Percentiles rank a stretch among this genome's conserved stretches.
phyloP scores from a whole-genome alignment of 2,329 filamentous ascomycete genomes.

The Mycosphaerelloides madeirae region DNA sequence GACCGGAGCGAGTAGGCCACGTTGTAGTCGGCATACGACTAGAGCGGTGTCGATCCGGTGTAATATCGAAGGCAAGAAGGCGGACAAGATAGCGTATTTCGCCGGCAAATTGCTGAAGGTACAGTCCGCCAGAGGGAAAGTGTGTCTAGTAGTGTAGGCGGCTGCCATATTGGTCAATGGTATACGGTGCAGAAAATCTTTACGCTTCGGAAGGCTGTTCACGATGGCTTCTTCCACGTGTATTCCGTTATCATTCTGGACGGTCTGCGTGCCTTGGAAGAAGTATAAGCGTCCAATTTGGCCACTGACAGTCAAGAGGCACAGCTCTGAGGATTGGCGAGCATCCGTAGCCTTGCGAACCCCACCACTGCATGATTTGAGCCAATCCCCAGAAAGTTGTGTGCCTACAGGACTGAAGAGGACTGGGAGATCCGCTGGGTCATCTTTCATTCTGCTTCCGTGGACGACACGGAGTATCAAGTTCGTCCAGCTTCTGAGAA shows the following conservation, averaged over 20 bases:
- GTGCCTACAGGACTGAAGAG: constrained; percentile 9
- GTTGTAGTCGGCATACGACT: constrained; percentile 57
- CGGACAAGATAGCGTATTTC: constrained; percentile 45
- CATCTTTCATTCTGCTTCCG: constrained; percentile 5
- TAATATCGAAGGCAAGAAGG: constrained; percentile 68
- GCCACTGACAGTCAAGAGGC: constrained; percentile 16
- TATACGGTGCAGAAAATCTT: constrained; percentile 55
- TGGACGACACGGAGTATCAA: constrained; percentile 9
- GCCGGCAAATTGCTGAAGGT: constrained; percentile 45
- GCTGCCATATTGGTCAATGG: constrained; percentile 11
- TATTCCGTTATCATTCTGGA: background rate
- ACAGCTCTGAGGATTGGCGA: constrained; percentile 1
- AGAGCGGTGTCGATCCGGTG: constrained; percentile 64
- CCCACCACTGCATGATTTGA: constrained; percentile 2
- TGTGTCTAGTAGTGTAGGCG: constrained; percentile 42
- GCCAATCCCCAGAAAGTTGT: constrained; percentile 2
- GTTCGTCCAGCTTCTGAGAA: constrained; percentile 1
- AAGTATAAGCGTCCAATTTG: constrained; percentile 18
- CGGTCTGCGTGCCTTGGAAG: constrained; percentile 7
- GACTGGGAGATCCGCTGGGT: constrained; percentile 12
- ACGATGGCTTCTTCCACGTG: constrained; percentile 6
- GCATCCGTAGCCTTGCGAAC: background rate
- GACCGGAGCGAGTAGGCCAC: constrained; percentile 45
- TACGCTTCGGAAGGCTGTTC: constrained; percentile 47
- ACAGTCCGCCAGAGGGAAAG: constrained; percentile 48